These are phyloP conservation scores for Magnusiomyces suaveolens DNA, from an alignment of 1,139 yeast species.

Conservation along the genomic window DNA sequence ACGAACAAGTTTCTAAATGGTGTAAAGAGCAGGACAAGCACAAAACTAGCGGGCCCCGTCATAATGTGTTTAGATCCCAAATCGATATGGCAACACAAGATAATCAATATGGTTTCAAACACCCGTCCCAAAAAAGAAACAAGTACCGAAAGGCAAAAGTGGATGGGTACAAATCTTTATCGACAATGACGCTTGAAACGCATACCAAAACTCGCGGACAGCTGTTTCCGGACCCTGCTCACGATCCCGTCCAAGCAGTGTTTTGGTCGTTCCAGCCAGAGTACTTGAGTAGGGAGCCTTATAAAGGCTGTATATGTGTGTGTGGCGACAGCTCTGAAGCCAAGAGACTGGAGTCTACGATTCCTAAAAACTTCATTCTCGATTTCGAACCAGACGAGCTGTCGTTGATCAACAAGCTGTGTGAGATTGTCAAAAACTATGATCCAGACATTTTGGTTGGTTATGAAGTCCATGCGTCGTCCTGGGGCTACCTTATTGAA, in stretches of 20 bases:
- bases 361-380: conserved; percentile 3
- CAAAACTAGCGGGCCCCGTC: not conserved
- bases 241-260: conserved; percentile 49
- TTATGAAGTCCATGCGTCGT: conserved; percentile 64
- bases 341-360: conserved; percentile 12
- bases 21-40: not conserved
- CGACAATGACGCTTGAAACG: conserved; percentile 54
- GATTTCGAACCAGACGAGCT: conserved; percentile 38
- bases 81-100: conserved; percentile 17
- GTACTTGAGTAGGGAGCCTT: conserved; percentile 9
- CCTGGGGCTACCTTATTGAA: conserved; percentile 87
- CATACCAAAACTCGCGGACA: conserved; percentile 48
- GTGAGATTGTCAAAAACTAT: conserved; percentile 46
- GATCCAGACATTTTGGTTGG: conserved; percentile 91
- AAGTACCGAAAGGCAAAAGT: conserved; percentile 18
- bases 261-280: conserved; percentile 44
- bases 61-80: conserved; percentile 12
- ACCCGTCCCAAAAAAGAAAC: conserved; percentile 16
- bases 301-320: conserved; percentile 22
- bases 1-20: conserved; percentile 31
- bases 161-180: conserved; percentile 37
- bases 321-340: conserved; percentile 14
- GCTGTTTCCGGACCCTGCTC: conserved; percentile 54
- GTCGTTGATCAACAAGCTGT: conserved; percentile 46
- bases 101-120: conserved; percentile 15